These are phyloP conservation scores for Pistacia integerrima DNA, from an alignment of 345 rosid species.

Conservation along the genomic window DNA sequence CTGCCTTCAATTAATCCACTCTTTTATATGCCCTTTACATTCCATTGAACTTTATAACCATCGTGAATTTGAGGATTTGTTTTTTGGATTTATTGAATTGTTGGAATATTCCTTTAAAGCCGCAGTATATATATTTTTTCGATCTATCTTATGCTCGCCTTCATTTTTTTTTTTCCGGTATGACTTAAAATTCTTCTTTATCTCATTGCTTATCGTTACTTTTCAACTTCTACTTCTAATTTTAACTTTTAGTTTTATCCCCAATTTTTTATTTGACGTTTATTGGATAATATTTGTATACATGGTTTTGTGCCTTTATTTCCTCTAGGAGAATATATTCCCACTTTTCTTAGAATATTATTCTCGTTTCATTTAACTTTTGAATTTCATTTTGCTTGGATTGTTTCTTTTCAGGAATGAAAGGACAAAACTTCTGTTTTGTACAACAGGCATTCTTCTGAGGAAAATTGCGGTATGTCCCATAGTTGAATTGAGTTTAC, in stretches of 20 bases:
- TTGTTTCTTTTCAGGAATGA: slow-evolving; percentile 66
- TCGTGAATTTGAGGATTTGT: background rate
- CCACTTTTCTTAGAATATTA: background rate
- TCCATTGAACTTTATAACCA: background rate
- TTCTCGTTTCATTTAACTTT: background rate
- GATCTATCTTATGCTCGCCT: background rate
- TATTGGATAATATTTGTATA: background rate
- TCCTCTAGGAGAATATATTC: background rate
- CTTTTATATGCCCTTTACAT: background rate
- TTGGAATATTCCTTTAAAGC: background rate
- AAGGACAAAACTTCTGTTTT: slow-evolving; percentile 85
- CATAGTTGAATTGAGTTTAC: background rate
- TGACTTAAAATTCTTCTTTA: background rate
- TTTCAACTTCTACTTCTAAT: background rate
- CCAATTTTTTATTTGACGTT: background rate
- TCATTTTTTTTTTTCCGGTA: background rate
- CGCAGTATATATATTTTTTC: background rate
- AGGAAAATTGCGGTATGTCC: slow-evolving; percentile 76
- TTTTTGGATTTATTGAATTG: slow-evolving; percentile 12
- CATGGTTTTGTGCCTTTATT: background rate
- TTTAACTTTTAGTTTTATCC: background rate
- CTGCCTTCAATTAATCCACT: background rate
- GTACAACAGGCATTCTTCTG: slow-evolving; percentile 92
- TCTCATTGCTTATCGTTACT: background rate
- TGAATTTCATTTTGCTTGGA: slow-evolving; percentile 5